A percentile compares a stretch with the other conserved stretches of the same genome.
Evolutionary conservation across 1,284 basidiomycete genomes (phyloP).

Genomic region (Microstroma glucosiphilum): DNA sequence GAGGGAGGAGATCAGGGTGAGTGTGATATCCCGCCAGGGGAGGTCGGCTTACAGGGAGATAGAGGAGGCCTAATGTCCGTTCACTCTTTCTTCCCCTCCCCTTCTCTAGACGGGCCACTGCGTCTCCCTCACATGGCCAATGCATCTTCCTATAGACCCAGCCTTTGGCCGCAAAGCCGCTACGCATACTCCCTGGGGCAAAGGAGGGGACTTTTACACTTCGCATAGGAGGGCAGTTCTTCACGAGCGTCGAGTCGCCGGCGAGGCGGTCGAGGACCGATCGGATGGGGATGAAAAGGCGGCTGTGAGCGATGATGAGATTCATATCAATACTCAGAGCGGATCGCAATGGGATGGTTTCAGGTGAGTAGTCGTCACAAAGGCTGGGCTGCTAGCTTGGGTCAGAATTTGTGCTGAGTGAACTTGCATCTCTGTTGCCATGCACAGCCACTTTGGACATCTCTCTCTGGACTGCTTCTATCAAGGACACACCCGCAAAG

Average conservation of each 20-base stretch:
- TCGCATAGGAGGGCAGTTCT: background rate
- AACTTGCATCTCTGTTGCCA: no score
- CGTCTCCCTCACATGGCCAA: slow-evolving; percentile 36
- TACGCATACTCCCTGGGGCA: slow-evolving; percentile 25
- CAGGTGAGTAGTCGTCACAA: background rate
- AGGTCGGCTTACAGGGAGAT: background rate
- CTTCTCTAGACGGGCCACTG: slow-evolving; percentile 19
- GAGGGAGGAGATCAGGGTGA: slow-evolving; percentile 59
- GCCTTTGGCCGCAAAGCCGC: slow-evolving; percentile 30
- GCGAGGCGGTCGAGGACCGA: background rate
- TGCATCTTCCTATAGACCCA: slow-evolving; percentile 35
- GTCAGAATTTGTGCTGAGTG: no score
- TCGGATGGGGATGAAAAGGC: slow-evolving; percentile 8
- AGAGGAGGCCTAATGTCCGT: background rate
- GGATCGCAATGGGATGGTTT: slow-evolving; percentile 69
- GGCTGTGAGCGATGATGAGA: slow-evolving; percentile 38
- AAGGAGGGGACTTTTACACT: slow-evolving; percentile 18
- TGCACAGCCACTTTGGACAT: slow-evolving; percentile 41
- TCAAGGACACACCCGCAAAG: slow-evolving; percentile 26
- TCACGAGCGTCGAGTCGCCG: background rate
- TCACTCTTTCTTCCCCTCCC: slow-evolving; percentile 43
- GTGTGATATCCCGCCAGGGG: slow-evolving; percentile 24
- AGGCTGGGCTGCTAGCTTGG: no score
- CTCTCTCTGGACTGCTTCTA: slow-evolving; percentile 35
- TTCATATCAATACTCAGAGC: slow-evolving; percentile 64